Percentiles rank a stretch among this genome's conserved stretches.
Conservation (phyloP, 345 rosid species). For the Turritis glabra region DNA sequence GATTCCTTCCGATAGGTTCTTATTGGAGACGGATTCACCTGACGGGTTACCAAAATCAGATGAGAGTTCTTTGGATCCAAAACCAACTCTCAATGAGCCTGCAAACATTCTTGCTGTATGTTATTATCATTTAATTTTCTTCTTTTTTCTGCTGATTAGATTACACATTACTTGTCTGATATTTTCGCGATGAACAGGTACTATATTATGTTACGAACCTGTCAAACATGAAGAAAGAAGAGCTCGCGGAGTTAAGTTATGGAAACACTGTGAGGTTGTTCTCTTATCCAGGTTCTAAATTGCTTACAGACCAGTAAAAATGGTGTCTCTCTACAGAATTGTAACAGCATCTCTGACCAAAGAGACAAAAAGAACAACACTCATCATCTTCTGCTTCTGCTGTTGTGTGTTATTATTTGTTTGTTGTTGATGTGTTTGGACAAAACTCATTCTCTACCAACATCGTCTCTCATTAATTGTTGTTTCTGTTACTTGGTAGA, state of each 20-base stretch:
- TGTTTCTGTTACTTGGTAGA: neutral
- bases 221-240: conserved; percentile 61
- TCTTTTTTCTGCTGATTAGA: neutral
- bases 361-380: neutral
- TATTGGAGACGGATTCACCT: conserved; percentile 90
- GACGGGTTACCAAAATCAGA: conserved; percentile 68
- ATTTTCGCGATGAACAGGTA: conserved; percentile 50
- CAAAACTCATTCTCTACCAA: neutral
- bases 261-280: conserved; percentile 60
- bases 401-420: neutral
- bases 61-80: conserved; percentile 38
- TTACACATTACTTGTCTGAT: conserved; percentile 16
- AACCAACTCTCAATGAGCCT: conserved; percentile 74
- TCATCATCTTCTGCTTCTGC: neutral
- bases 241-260: conserved; percentile 63
- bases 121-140: neutral
- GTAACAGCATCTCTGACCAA: neutral
- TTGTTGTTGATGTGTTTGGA: conserved; percentile 3
- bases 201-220: conserved; percentile 65
- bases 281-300: conserved; percentile 60
- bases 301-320: conserved; percentile 2
- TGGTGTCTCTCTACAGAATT: neutral
- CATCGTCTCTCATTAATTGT: neutral
- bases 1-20: conserved; percentile 73
- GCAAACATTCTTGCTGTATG: conserved; percentile 71